Evolutionary conservation across 2,329 filamentous ascomycete species (phyloP).

Genomic region (Magnaporthiopsis rhizophila): DNA sequence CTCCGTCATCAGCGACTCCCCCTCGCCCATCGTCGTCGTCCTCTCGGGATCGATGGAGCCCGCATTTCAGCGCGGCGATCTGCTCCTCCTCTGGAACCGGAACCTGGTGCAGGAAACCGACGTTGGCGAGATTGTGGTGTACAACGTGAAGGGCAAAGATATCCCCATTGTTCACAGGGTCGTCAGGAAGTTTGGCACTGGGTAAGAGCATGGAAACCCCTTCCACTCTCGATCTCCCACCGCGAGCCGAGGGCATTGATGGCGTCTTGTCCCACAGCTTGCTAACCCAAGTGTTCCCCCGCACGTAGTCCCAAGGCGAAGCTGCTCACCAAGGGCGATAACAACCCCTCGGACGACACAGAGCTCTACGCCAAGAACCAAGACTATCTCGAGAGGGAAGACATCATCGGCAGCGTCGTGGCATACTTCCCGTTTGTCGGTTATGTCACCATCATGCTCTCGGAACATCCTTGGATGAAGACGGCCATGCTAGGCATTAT

Average conservation of each 20-base stretch:
- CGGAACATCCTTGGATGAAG: conserved; percentile 95
- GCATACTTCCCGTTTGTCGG: conserved; percentile 92
- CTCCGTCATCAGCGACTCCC: conserved; percentile 66
- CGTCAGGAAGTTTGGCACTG: conserved; percentile 62
- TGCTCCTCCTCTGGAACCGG: conserved; percentile 71
- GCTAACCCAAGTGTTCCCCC: neutral
- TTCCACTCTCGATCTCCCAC: conserved; percentile 5
- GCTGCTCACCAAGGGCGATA: conserved; percentile 94
- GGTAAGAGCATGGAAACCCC: conserved; percentile 29
- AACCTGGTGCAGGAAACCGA: conserved; percentile 47
- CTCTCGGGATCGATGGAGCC: conserved; percentile 79
- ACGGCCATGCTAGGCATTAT: conserved; percentile 90
- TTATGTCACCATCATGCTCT: conserved; percentile 92
- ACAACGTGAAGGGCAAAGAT: conserved; percentile 84
- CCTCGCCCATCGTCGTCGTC: conserved; percentile 75
- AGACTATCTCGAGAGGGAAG: conserved; percentile 75
- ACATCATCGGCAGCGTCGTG: conserved; percentile 85
- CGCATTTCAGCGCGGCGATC: conserved; percentile 70
- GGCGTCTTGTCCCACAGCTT: too few relatives aligned
- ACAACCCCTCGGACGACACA: conserved; percentile 89
- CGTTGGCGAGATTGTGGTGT: conserved; percentile 47
- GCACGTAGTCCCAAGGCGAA: conserved; percentile 44
- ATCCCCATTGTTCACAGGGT: conserved; percentile 96
- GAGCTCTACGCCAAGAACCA: conserved; percentile 75
- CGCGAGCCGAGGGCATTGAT: neutral